Evolutionary conservation across 306 rosid genomes (phyloP), one percentile per base, ranked within the genome.

Genomic region (Trifolium pratense): DNA sequence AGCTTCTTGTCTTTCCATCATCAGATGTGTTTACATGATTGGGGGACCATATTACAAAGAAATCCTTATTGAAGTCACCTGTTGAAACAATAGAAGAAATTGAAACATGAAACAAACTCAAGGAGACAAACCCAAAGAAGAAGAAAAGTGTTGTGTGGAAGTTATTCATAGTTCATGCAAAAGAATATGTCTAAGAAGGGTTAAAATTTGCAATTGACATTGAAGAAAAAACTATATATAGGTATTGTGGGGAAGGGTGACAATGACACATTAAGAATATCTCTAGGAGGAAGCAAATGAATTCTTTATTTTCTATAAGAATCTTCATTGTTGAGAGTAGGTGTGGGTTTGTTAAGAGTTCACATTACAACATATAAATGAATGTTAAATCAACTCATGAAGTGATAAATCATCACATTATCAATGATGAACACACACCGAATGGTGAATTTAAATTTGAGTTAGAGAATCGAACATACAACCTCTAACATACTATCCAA

Each of bases 11-110:
- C 0, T 67, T 83, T 58, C 94, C 96, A 83, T 89, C 92, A 66
- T 83, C 66, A 4, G 97, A 91, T 37, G 96, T 93, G 80, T 78
- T 88, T 9, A 89, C 89, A 77, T 93, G 98, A 78, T 71, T 82
- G 62, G 98, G 96, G 68, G 97, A 93, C 98, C 98, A 91, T 42
- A 75, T 64, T 8, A 91, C 86, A 75, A 86, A 88, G 85, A 93
- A 93, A 86, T 93, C 98, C 81, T 91, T 85, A 56, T 88, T 85
- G 91, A 87, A 91, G 62, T 93, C 85, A 8, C 96, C 96, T 0
- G 87, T 93, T 66, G 98, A 91, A 85, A 93, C 86, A 76, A 88
- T 81, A 45, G 92, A 88, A 57, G 87, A 79, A 59, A 76, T 75
- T 56, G 87, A 75, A 66, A 75, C 32, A 66, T 66, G 85, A 80